Conservation (phyloP, 306 rosid species). For the Fragaria iinumae region DNA sequence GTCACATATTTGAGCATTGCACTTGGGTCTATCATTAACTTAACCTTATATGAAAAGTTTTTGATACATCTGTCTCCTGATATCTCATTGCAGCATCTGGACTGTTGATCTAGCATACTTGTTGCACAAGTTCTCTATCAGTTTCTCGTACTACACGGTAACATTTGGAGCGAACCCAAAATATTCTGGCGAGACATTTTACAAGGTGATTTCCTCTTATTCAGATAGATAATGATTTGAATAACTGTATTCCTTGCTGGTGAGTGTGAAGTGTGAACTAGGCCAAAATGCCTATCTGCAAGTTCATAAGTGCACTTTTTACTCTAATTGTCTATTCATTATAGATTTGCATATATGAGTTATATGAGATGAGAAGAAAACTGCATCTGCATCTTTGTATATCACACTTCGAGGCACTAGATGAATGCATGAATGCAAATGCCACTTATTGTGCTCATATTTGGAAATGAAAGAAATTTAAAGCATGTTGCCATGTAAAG, state of each 20-base stretch:
- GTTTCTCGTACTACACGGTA: slow-evolving; percentile 85
- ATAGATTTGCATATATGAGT: background rate
- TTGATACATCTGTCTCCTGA: slow-evolving; percentile 30
- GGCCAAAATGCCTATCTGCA: background rate
- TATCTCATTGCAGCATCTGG: slow-evolving; percentile 77
- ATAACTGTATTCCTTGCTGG: background rate
- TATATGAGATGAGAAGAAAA: background rate
- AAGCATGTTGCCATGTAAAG: background rate
- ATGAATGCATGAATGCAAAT: background rate
- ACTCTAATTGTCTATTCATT: background rate
- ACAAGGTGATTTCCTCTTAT: slow-evolving; percentile 61
- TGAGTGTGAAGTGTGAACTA: background rate
- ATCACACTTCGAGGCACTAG: background rate
- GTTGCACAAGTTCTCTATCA: slow-evolving; percentile 64
- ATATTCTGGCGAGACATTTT: slow-evolving; percentile 81
- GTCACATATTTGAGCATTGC: background rate
- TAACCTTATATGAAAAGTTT: slow-evolving; percentile 23
- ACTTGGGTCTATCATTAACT: background rate
- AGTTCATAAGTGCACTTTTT: background rate
- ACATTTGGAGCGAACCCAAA: slow-evolving; percentile 92
- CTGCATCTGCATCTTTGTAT: background rate
- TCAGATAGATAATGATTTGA: background rate
- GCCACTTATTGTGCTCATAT: background rate
- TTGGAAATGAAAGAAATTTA: background rate
- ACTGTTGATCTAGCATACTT: slow-evolving; percentile 92